A percentile compares a stretch with the other conserved stretches of the same genome.
Conservation (phyloP, 345 rosid species). For the Punica granatum region DNA sequence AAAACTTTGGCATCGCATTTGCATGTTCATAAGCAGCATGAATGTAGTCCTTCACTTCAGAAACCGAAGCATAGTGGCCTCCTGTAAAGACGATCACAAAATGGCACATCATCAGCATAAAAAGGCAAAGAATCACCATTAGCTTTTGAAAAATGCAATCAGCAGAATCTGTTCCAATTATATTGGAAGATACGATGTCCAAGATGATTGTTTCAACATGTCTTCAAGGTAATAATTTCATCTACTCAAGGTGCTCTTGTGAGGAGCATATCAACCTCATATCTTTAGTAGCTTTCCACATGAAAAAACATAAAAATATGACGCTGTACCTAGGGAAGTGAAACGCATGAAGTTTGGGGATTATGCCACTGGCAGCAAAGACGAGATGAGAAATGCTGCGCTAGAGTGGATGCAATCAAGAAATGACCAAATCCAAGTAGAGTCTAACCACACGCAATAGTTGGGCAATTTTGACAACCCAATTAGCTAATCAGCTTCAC, state of each 20-base stretch:
- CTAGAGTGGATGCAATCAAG: too few relatives aligned
- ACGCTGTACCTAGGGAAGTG: too few relatives aligned
- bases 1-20: slow-evolving; percentile 40
- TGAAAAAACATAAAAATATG: too few relatives aligned
- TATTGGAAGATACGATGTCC: background rate
- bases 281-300: too few relatives aligned
- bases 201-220: background rate
- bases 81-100: slow-evolving; percentile 21
- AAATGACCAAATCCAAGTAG: too few relatives aligned
- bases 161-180: background rate
- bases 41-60: slow-evolving; percentile 57
- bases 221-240: background rate
- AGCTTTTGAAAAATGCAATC: background rate
- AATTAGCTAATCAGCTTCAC: too few relatives aligned
- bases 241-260: background rate
- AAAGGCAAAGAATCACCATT: background rate
- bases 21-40: slow-evolving; percentile 39
- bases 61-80: slow-evolving; percentile 37
- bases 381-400: too few relatives aligned
- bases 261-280: background rate
- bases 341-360: too few relatives aligned
- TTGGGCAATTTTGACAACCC: too few relatives aligned
- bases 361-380: too few relatives aligned
- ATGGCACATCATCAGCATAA: background rate
- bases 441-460: too few relatives aligned